phyloP scores from a whole-genome alignment of 805 yeast genomes.

The Myxozyma nipponensis region DNA sequence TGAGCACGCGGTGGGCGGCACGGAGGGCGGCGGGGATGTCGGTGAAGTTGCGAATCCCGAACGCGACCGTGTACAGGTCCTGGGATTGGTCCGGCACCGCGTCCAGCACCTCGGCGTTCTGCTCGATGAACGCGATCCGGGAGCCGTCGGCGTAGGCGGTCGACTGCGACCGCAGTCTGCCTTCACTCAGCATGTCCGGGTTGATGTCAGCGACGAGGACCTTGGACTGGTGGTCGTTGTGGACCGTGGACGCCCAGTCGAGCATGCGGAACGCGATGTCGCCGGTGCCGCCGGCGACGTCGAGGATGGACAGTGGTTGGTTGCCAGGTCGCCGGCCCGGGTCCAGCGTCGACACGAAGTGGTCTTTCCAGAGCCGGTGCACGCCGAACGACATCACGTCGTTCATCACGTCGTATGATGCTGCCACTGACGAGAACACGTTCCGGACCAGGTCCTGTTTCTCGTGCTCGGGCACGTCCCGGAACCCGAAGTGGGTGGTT shows the following conservation, averaged over 20 bases:
- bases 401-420: constrained; percentile 93
- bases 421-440: constrained; percentile 92
- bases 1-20: constrained; percentile 92
- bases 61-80: constrained; percentile 94
- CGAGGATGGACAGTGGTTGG: constrained; percentile 79
- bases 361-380: constrained; percentile 92
- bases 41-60: constrained; percentile 96
- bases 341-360: constrained; percentile 80
- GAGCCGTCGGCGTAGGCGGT: constrained; percentile 56
- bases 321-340: constrained; percentile 91
- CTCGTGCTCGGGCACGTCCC: constrained; percentile 70
- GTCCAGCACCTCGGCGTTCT: constrained; percentile 88
- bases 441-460: constrained; percentile 73
- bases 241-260: constrained; percentile 79
- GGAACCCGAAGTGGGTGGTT: constrained; percentile 93
- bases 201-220: constrained; percentile 95
- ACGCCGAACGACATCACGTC: constrained; percentile 97
- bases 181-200: constrained; percentile 93
- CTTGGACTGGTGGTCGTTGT: constrained; percentile 66
- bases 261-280: constrained; percentile 94
- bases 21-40: constrained; percentile 87
- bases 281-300: constrained; percentile 99
- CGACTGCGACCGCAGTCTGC: constrained; percentile 66
- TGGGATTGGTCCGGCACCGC: constrained; percentile 79
- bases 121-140: constrained; percentile 77